Evolutionary conservation across 306 rosid genomes (phyloP).

Genomic region (Lagenaria siceraria): DNA sequence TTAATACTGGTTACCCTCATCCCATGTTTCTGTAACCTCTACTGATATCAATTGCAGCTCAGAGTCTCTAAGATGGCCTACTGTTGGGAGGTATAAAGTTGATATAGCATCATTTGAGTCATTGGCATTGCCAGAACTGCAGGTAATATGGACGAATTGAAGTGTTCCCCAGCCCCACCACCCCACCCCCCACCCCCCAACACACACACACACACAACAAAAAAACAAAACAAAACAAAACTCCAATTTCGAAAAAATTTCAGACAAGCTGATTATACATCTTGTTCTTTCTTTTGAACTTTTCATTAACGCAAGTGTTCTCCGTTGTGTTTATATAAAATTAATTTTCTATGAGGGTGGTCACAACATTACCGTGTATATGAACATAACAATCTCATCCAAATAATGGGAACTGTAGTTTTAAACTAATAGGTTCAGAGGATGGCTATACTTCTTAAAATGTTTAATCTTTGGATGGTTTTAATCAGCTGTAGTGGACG

Average conservation of each 20-base stretch:
- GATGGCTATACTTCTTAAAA: not conserved
- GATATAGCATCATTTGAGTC: constrained; percentile 68
- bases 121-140: constrained; percentile 64
- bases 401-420: not conserved
- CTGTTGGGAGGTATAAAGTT: constrained; percentile 68
- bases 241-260: no score
- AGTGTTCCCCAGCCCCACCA: no score
- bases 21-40: not conserved
- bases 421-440: not conserved
- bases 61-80: constrained; percentile 64
- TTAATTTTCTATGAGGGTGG: not conserved
- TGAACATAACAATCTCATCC: not conserved
- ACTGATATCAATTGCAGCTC: constrained; percentile 31
- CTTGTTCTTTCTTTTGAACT: not conserved
- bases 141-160: constrained; percentile 24
- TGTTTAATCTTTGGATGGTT: not conserved
- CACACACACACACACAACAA: no score
- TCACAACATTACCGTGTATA: not conserved
- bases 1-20: not conserved
- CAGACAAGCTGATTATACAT: not conserved
- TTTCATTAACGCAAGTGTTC: not conserved
- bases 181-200: no score
- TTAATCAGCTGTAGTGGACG: not conserved
- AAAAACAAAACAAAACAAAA: no score
- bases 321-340: not conserved